Evolutionary conservation across 2,329 filamentous ascomycete species (phyloP).

Genomic region (Colletotrichum gigasporum): DNA sequence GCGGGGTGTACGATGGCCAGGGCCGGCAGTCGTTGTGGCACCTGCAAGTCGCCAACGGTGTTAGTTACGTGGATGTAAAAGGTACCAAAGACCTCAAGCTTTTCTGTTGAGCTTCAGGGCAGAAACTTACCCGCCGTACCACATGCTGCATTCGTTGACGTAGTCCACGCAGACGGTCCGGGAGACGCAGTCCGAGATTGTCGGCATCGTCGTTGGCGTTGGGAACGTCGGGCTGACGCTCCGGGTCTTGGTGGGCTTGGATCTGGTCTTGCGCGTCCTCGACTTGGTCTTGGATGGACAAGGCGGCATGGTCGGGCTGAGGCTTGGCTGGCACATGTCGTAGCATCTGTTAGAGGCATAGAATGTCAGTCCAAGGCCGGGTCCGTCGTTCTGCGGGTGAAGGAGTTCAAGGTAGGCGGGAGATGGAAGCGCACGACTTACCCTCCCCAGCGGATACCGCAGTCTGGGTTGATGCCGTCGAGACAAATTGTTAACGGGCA

Average conservation of each 20-base stretch:
- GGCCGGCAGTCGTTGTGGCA: slow-evolving; percentile 30
- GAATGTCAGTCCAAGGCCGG: neutral
- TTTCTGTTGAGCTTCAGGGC: too few relatives aligned
- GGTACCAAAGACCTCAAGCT: neutral
- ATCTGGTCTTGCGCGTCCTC: too few relatives aligned
- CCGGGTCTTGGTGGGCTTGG: neutral
- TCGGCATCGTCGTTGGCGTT: neutral
- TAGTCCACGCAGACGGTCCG: slow-evolving; percentile 36
- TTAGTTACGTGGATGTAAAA: neutral
- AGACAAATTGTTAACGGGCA: slow-evolving; percentile 37
- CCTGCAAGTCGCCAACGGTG: too few relatives aligned
- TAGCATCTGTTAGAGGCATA: slow-evolving; percentile 35
- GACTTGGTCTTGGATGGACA: slow-evolving; percentile 18
- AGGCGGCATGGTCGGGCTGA: slow-evolving; percentile 24
- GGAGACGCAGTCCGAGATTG: slow-evolving; percentile 38
- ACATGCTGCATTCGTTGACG: slow-evolving; percentile 32
- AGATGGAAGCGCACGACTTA: slow-evolving; percentile 23
- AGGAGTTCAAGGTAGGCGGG: too few relatives aligned
- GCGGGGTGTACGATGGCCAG: slow-evolving; percentile 32
- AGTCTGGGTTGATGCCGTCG: slow-evolving; percentile 38
- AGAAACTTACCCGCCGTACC: slow-evolving; percentile 36
- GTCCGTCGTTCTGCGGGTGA: too few relatives aligned
- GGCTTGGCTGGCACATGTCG: slow-evolving; percentile 36
- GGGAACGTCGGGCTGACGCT: neutral
- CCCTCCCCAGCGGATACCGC: slow-evolving; percentile 39